Conservation (phyloP, 306 rosid genomes). For the Sindora glabra region DNA sequence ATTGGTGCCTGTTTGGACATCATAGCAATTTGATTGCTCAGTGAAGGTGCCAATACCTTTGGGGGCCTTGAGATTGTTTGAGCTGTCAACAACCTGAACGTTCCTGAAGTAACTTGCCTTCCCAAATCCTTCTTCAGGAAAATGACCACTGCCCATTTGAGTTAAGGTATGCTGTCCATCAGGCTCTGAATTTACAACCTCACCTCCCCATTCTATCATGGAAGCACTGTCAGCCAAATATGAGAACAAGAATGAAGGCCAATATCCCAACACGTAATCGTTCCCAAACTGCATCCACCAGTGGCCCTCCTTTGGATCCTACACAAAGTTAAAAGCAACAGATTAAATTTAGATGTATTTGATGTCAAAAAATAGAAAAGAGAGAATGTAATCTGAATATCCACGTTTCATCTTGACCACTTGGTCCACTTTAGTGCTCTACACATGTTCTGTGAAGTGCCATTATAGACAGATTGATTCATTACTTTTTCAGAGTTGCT, state of each 20-base stretch:
- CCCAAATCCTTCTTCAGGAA: slow-evolving; percentile 93
- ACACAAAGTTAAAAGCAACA: not conserved
- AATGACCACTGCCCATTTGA: slow-evolving; percentile 92
- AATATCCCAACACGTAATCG: slow-evolving; percentile 74
- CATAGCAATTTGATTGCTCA: slow-evolving; percentile 84
- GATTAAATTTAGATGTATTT: not conserved
- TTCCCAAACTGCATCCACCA: slow-evolving; percentile 99
- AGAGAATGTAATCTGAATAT: not conserved
- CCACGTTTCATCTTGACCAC: not conserved
- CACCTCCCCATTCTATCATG: slow-evolving; percentile 99
- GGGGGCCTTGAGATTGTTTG: slow-evolving; percentile 91
- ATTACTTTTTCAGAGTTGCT: slow-evolving; percentile 3
- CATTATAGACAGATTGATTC: not conserved
- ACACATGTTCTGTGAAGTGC: not conserved
- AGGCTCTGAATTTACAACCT: slow-evolving; percentile 77
- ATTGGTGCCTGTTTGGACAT: slow-evolving; percentile 89
- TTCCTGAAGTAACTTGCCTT: slow-evolving; percentile 89
- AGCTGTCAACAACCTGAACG: slow-evolving; percentile 82
- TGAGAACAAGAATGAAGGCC: slow-evolving; percentile 95
- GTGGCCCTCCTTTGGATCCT: slow-evolving; percentile 98
- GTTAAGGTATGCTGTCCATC: slow-evolving; percentile 91
- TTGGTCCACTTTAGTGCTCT: not conserved
- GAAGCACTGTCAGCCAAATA: slow-evolving; percentile 93
- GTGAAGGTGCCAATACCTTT: slow-evolving; percentile 81
- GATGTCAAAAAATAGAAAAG: not conserved